Evolutionary conservation across 208 protist species (phyloP).

Genomic region (Leptomonas seymouri): DNA sequence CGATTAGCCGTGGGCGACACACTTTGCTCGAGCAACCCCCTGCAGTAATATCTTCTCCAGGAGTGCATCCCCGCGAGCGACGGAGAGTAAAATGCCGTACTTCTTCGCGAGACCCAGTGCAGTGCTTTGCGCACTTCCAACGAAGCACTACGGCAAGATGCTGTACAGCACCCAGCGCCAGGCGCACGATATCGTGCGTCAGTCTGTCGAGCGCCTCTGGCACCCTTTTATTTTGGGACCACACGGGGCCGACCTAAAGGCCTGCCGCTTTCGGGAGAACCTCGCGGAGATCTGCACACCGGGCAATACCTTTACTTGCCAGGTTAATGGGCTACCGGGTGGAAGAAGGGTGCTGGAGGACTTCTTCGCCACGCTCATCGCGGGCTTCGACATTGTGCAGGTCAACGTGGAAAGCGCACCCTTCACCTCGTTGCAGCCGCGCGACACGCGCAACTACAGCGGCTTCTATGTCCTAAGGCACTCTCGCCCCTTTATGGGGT

Average conservation of each 20-base stretch:
- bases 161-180: slow-evolving; percentile 21
- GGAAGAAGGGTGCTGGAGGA: slow-evolving; percentile 55
- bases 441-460: slow-evolving; percentile 45
- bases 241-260: slow-evolving; percentile 42
- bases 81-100: no score
- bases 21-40: neutral
- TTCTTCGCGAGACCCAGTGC: slow-evolving; percentile 1
- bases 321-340: slow-evolving; percentile 69
- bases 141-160: slow-evolving; percentile 8
- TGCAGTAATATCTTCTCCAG: no score
- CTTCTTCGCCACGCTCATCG: slow-evolving; percentile 60
- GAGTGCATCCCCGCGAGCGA: no score
- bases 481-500: slow-evolving; percentile 75
- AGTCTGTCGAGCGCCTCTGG: slow-evolving; percentile 68
- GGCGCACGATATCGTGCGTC: slow-evolving; percentile 40
- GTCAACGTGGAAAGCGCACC: slow-evolving; percentile 39
- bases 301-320: slow-evolving; percentile 59
- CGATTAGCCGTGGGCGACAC: no score
- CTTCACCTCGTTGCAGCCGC: slow-evolving; percentile 17
- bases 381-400: slow-evolving; percentile 77
- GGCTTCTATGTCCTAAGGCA: slow-evolving; percentile 66
- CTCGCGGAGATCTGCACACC: slow-evolving; percentile 41
- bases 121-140: slow-evolving; percentile 16
- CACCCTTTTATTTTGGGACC: slow-evolving; percentile 44
- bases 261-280: slow-evolving; percentile 63